Percentiles rank a stretch among this genome's conserved stretches.
These are phyloP conservation scores for Davidsoniella neocaledoniae DNA, from an alignment of 2,329 filamentous ascomycete species.

Conservation along the genomic window DNA sequence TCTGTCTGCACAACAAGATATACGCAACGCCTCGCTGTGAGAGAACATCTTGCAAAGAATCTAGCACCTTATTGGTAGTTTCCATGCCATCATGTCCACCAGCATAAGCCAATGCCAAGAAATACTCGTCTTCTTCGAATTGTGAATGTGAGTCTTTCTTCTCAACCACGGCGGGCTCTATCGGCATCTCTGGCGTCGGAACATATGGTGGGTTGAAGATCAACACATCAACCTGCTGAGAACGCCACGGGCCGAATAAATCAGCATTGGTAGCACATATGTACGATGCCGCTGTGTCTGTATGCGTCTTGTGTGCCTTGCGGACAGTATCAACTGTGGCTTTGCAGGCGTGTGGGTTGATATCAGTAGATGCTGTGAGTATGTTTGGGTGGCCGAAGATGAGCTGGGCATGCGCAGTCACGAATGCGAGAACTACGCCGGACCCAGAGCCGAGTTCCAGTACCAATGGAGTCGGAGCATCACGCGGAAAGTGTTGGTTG, in stretches of 20 bases:
- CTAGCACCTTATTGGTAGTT: conserved; percentile 65
- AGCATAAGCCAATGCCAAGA: conserved; percentile 75
- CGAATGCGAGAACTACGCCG: conserved; percentile 82
- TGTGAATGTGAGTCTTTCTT: conserved; percentile 21
- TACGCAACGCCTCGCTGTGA: conserved; percentile 63
- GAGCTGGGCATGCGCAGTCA: conserved; percentile 52
- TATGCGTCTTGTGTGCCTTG: conserved; percentile 15
- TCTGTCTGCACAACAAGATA: conserved; percentile 77
- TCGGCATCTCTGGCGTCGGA: conserved; percentile 60
- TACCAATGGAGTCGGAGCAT: conserved; percentile 39
- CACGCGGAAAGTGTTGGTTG: conserved; percentile 36
- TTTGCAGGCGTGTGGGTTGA: conserved; percentile 68
- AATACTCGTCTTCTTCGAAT: conserved; percentile 68
- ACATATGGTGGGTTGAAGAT: conserved; percentile 98
- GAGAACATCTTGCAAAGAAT: conserved; percentile 48
- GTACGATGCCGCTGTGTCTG: conserved; percentile 25
- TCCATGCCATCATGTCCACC: conserved; percentile 89
- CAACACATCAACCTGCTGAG: conserved; percentile 53
- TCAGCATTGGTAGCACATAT: conserved; percentile 55
- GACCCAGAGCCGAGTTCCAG: conserved; percentile 84
- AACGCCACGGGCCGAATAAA: conserved; percentile 41
- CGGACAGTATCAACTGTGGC: conserved; percentile 55
- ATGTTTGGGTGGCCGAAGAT: conserved; percentile 60
- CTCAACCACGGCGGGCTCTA: conserved; percentile 20
- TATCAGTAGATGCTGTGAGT: conserved; percentile 62